Conservation (phyloP, 169 alveolate species). For the Eimeria zaria region DNA sequence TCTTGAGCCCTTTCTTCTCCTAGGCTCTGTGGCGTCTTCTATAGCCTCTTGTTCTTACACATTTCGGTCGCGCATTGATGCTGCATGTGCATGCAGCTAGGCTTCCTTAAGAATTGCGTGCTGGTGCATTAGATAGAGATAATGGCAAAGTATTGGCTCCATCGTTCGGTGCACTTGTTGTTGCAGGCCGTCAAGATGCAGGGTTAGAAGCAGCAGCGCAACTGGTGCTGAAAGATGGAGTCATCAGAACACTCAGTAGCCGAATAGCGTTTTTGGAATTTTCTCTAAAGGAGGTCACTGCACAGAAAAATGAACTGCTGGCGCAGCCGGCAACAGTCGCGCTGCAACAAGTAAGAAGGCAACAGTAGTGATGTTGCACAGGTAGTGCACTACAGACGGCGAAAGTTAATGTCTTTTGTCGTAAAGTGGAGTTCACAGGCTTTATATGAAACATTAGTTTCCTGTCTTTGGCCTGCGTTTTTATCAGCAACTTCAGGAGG, state of each 20-base stretch:
- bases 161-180: background rate
- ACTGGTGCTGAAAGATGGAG: conserved; percentile 51
- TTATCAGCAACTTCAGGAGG: conserved; percentile 59
- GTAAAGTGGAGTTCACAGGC: background rate
- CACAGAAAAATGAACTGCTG: conserved; percentile 41
- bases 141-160: too few relatives aligned
- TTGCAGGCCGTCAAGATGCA: conserved; percentile 58
- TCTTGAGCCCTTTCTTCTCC: too few relatives aligned
- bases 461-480: background rate
- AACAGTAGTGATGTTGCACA: background rate
- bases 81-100: background rate
- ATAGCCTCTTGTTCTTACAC: background rate
- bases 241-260: conserved; percentile 50
- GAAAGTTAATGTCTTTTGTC: background rate
- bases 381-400: background rate
- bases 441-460: background rate
- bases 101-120: background rate
- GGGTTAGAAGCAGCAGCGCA: conserved; percentile 40
- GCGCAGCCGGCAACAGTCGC: conserved; percentile 63
- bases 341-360: conserved; percentile 25
- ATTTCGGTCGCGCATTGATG: background rate
- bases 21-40: background rate
- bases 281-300: conserved; percentile 46
- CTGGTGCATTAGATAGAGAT: background rate
- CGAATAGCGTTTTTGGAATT: conserved; percentile 38